Percentiles rank a stretch among this genome's conserved stretches.
Evolutionary conservation across 2,329 filamentous ascomycete genomes (phyloP).

Genomic region (Erysiphe neolycopersici): DNA sequence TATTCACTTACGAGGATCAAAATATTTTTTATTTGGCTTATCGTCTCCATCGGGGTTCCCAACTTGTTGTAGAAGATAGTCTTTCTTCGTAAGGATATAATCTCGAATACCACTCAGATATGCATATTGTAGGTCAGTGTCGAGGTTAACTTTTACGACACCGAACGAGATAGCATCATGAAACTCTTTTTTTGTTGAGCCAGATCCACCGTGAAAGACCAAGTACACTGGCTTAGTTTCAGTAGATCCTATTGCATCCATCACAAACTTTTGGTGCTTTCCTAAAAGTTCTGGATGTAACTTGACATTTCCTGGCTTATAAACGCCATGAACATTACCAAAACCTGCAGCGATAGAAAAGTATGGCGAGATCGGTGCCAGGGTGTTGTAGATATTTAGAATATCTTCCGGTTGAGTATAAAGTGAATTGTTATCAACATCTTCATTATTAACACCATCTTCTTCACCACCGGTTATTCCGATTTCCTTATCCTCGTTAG

Average conservation of each 20-base stretch:
- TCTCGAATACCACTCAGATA: slow-evolving; percentile 85
- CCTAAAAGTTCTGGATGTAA: slow-evolving; percentile 84
- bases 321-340: slow-evolving; percentile 97
- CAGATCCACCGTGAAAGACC: slow-evolving; percentile 96
- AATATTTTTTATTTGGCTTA: slow-evolving; percentile 99
- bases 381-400: slow-evolving; percentile 66
- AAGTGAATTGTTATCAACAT: slow-evolving; percentile 84
- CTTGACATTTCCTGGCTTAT: slow-evolving; percentile 94
- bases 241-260: slow-evolving; percentile 44
- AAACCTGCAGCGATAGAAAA: slow-evolving; percentile 97
- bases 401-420: slow-evolving; percentile 98
- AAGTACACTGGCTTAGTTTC: slow-evolving; percentile 91
- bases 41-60: slow-evolving; percentile 89
- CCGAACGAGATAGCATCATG: slow-evolving; percentile 67
- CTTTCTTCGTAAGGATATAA: slow-evolving; percentile 83
- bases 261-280: slow-evolving; percentile 88
- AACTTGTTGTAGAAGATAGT: slow-evolving; percentile 65
- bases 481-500: slow-evolving; percentile 29
- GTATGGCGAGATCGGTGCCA: slow-evolving; percentile 69
- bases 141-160: slow-evolving; percentile 98
- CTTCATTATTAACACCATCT: slow-evolving; percentile 96
- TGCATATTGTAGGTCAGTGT: slow-evolving; percentile 91
- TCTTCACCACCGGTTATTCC: slow-evolving; percentile 94
- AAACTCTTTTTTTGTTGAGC: slow-evolving; percentile 77
- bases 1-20: slow-evolving; percentile 20